Conservation (phyloP, 306 rosid species). For the Castanopsis chinensis region DNA sequence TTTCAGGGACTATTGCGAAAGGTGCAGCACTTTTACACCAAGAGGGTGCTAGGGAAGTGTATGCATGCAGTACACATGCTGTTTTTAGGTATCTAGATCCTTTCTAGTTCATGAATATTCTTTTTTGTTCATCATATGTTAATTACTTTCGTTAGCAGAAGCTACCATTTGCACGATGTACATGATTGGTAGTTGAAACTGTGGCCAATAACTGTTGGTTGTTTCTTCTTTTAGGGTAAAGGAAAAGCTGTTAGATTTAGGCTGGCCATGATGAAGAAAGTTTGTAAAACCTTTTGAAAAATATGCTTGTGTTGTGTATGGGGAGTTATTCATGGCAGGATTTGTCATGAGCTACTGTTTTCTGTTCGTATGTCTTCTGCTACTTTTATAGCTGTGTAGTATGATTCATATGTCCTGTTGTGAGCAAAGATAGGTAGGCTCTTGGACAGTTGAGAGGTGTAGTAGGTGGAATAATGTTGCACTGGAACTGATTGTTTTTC, state of each 20-base stretch:
- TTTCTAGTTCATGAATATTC: background rate
- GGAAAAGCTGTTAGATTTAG: background rate
- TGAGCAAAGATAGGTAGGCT: too few species aligned
- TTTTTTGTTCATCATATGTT: background rate
- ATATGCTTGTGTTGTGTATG: too few species aligned
- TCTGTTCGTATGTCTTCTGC: too few species aligned
- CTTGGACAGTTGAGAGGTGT: too few species aligned
- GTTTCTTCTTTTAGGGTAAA: background rate
- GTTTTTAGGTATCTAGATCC: conserved; percentile 71
- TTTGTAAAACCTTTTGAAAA: too few species aligned
- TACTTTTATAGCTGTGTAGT: too few species aligned
- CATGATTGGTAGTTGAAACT: background rate
- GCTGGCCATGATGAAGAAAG: too few species aligned
- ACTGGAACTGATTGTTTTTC: too few species aligned
- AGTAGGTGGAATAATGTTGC: too few species aligned
- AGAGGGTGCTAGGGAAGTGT: conserved; percentile 96
- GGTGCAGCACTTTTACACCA: conserved; percentile 96
- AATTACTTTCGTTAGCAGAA: background rate
- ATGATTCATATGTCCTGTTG: too few species aligned
- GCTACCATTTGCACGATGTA: background rate
- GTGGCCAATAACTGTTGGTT: background rate
- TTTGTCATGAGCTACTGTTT: too few species aligned
- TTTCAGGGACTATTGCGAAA: conserved; percentile 76
- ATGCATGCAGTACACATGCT: conserved; percentile 94
- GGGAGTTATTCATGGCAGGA: too few species aligned